Evolutionary conservation across 164 flowering plant species (phyloP).

Genomic region (Dillenia suffruticosa): DNA sequence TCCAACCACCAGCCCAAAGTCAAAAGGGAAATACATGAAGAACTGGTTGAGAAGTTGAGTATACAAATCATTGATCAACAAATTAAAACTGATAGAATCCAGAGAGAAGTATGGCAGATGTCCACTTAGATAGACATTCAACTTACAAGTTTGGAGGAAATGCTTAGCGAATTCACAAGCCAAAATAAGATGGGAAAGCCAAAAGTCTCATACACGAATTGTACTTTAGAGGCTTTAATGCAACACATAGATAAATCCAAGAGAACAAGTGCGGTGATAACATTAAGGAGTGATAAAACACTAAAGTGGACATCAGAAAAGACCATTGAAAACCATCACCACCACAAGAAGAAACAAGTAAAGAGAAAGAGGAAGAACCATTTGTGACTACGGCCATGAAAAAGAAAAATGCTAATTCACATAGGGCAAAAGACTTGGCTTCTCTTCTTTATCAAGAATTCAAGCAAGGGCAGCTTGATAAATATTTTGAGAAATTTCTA

Average conservation of each 20-base stretch:
- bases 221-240: too few relatives aligned
- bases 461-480: neutral
- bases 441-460: slow-evolving; percentile 4
- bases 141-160: too few relatives aligned
- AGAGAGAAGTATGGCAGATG: too few relatives aligned
- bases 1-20: neutral
- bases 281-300: neutral
- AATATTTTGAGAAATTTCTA: neutral
- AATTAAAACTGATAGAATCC: too few relatives aligned
- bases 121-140: too few relatives aligned
- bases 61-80: too few relatives aligned
- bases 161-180: too few relatives aligned
- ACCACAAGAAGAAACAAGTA: neutral
- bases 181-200: too few relatives aligned
- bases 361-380: neutral
- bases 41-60: too few relatives aligned
- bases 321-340: neutral
- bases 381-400: neutral
- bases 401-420: neutral
- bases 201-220: too few relatives aligned
- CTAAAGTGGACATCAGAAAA: neutral
- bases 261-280: too few relatives aligned
- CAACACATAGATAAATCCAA: too few relatives aligned
- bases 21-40: neutral
- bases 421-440: neutral